Conservation (phyloP, 2,329 filamentous ascomycete genomes). For the Penicillium sp. region DNA sequence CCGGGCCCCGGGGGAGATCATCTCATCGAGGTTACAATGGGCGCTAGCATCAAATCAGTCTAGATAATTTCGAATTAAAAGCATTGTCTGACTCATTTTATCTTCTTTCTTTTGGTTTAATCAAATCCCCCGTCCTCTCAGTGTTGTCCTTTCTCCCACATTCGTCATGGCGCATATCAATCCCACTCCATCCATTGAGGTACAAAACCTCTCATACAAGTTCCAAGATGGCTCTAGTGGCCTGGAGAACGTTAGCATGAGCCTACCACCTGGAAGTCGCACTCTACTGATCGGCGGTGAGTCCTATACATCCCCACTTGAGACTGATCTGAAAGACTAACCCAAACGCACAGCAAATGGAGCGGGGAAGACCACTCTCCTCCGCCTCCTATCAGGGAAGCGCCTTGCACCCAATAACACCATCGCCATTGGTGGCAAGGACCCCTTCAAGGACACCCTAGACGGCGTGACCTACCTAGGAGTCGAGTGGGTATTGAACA, state of each 20-base stretch:
- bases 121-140: background rate
- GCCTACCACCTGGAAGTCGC: conserved; percentile 76
- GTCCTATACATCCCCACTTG: background rate
- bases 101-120: background rate
- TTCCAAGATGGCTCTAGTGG: conserved; percentile 86
- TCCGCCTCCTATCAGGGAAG: conserved; percentile 92
- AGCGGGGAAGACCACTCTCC: conserved; percentile 93
- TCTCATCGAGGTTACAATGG: background rate
- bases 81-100: background rate
- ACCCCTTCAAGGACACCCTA: conserved; percentile 86
- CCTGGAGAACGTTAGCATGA: conserved; percentile 68
- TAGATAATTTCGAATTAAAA: background rate
- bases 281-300: conserved; percentile 84
- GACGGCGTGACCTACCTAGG: conserved; percentile 97
- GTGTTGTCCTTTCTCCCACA: background rate
- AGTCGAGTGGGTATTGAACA: conserved; percentile 96
- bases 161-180: conserved; percentile 20
- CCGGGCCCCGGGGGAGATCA: background rate
- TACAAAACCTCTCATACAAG: conserved; percentile 76
- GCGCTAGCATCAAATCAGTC: background rate
- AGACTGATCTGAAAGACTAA: conserved; percentile 10
- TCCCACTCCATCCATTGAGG: conserved; percentile 60
- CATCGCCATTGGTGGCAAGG: conserved; percentile 75
- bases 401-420: conserved; percentile 75
- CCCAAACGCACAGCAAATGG: conserved; percentile 66